Evolutionary conservation across 805 yeast species (phyloP).

Genomic region (Torulaspora franciscae): DNA sequence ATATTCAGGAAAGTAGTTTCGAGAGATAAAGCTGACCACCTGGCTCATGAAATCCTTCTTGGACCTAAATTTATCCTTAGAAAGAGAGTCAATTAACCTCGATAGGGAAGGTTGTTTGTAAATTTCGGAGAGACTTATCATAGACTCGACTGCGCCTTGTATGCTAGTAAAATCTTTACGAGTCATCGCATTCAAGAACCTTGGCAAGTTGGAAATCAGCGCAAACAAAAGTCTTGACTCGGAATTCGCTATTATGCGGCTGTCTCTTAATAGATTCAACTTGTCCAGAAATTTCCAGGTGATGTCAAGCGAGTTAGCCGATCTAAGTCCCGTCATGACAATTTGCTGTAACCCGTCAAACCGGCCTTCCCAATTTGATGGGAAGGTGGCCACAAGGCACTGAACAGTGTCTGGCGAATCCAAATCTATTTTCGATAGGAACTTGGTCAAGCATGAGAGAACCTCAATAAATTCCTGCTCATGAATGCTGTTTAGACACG

Average conservation of each 20-base stretch:
- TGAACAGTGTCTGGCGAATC: conserved; percentile 82
- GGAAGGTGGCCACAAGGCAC: conserved; percentile 79
- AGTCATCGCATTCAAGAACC: conserved; percentile 78
- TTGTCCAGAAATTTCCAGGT: conserved; percentile 70
- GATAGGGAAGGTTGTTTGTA: conserved; percentile 56
- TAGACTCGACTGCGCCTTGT: conserved; percentile 47
- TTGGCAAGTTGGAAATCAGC: conserved; percentile 71
- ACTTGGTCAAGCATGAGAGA: conserved; percentile 72
- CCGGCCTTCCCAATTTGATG: conserved; percentile 92
- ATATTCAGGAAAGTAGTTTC: conserved; percentile 64
- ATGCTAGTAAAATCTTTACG: conserved; percentile 48
- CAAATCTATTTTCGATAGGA: conserved; percentile 79
- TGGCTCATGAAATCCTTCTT: conserved; percentile 85
- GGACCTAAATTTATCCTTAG: conserved; percentile 78
- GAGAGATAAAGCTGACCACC: conserved; percentile 62
- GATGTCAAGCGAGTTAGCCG: conserved; percentile 73
- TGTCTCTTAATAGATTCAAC: conserved; percentile 59
- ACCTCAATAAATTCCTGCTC: conserved; percentile 92
- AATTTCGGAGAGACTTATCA: conserved; percentile 57
- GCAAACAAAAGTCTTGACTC: conserved; percentile 66
- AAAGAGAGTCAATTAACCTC: conserved; percentile 67
- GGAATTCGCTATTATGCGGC: conserved; percentile 72
- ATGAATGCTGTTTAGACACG: conserved; percentile 82
- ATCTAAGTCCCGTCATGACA: conserved; percentile 76
- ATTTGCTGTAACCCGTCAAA: conserved; percentile 83